Percentiles rank a stretch among this genome's conserved stretches.
Conservation (phyloP, 768 basidiomycete species). For the Daedaleopsis sinensis region DNA sequence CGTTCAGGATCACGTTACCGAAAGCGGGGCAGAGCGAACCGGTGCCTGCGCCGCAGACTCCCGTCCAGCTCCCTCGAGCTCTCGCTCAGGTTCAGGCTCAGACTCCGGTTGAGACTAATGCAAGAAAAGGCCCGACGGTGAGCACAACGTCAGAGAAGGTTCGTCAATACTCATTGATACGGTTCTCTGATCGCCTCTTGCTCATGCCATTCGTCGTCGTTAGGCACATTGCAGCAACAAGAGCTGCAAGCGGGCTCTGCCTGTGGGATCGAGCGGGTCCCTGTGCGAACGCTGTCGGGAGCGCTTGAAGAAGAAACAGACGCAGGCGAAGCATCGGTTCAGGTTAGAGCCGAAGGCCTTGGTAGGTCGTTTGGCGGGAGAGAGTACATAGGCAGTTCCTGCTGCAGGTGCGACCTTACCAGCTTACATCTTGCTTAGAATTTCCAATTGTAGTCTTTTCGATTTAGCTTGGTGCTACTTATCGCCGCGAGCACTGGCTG, state of each 20-base stretch:
- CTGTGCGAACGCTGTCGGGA: slow-evolving; percentile 49
- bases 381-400: neutral
- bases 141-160: neutral
- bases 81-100: neutral
- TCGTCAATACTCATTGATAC: neutral
- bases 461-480: too few species aligned
- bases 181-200: neutral
- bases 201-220: neutral
- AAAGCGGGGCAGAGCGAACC: neutral
- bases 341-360: slow-evolving; percentile 35
- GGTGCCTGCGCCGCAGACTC: neutral
- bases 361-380: neutral
- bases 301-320: slow-evolving; percentile 49
- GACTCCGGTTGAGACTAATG: neutral
- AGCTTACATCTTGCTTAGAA: too few species aligned
- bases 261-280: slow-evolving; percentile 28
- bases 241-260: slow-evolving; percentile 42
- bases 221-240: slow-evolving; percentile 36
- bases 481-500: too few species aligned
- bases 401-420: neutral
- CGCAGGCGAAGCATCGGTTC: slow-evolving; percentile 45
- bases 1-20: slow-evolving; percentile 10
- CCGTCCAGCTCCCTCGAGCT: neutral
- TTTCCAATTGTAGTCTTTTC: too few species aligned
- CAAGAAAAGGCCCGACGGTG: neutral